phyloP scores from a whole-genome alignment of 495 filamentous ascomycete genomes.

The Aspergillus baeticus region DNA sequence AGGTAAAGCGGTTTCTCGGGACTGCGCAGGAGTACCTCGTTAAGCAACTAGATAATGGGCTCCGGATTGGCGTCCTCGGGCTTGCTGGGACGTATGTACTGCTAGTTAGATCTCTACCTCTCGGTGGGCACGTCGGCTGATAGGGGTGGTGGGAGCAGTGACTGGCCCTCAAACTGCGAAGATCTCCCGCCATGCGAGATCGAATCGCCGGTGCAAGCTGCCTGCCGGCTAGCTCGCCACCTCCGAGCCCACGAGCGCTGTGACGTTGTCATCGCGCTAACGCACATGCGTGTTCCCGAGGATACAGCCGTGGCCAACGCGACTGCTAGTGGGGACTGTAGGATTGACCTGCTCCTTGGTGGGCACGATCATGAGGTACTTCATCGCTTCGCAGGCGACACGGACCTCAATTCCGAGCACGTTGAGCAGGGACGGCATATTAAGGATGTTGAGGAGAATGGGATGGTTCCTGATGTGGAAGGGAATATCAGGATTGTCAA shows the following conservation, averaged over 20 bases:
- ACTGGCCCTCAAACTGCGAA: constrained; percentile 8
- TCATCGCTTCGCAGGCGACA: not conserved
- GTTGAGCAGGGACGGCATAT: constrained; percentile 2
- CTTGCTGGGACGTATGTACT: constrained; percentile 3
- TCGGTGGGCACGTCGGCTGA: not conserved
- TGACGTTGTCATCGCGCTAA: constrained; percentile 1
- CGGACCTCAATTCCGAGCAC: not conserved
- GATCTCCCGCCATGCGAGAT: not conserved
- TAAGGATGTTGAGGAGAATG: not conserved
- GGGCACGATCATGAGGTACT: not conserved
- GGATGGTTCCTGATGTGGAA: not conserved
- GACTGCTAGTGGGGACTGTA: not conserved
- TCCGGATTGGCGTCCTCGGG: not conserved
- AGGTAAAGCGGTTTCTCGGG: not conserved
- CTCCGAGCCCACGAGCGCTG: not conserved
- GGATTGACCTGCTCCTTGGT: not conserved
- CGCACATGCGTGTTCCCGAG: constrained; percentile 4
- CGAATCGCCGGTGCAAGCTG: not conserved
- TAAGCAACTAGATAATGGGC: not conserved
- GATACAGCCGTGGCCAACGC: constrained; percentile 4
- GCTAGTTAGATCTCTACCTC: not conserved
- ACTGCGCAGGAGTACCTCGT: not conserved
- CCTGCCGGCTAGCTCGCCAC: not conserved
- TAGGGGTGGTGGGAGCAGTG: not conserved
- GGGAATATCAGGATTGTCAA: constrained; percentile 1